Evolutionary conservation across 331 rosid genomes (phyloP).

Genomic region (Prunus yedoensis): DNA sequence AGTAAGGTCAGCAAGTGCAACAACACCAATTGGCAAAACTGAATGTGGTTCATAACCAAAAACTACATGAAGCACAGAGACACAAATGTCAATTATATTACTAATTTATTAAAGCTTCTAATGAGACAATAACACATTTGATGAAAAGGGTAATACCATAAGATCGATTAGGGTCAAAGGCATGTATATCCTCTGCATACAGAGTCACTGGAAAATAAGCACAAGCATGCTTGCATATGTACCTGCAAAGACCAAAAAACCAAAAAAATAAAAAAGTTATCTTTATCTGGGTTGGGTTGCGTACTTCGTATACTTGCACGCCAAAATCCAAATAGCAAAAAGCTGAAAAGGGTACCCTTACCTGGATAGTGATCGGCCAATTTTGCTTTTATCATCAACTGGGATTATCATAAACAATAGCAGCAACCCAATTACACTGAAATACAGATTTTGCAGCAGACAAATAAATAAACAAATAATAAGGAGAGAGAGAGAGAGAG

Average conservation of each 20-base stretch:
- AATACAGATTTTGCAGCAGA: slow-evolving; percentile 5
- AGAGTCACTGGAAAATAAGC: slow-evolving; percentile 73
- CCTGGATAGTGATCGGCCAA: slow-evolving; percentile 67
- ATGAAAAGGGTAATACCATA: slow-evolving; percentile 51
- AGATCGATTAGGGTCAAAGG: slow-evolving; percentile 69
- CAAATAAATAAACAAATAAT: not conserved
- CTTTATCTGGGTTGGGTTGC: not conserved
- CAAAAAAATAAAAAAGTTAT: not conserved
- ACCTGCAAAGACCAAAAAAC: slow-evolving; percentile 40
- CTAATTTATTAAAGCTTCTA: not conserved
- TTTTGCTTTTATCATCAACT: slow-evolving; percentile 45
- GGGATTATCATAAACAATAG: slow-evolving; percentile 56
- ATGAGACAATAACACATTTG: not conserved
- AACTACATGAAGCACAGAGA: slow-evolving; percentile 48
- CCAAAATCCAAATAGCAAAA: not conserved
- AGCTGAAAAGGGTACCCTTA: slow-evolving; percentile 10
- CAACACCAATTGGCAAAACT: slow-evolving; percentile 80
- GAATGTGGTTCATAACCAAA: slow-evolving; percentile 96
- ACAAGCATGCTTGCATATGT: slow-evolving; percentile 66
- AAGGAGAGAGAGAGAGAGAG: no score
- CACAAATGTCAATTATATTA: not conserved
- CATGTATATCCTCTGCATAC: slow-evolving; percentile 73
- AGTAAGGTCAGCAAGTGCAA: slow-evolving; percentile 65
- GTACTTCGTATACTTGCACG: not conserved
- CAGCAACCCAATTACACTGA: slow-evolving; percentile 66